phyloP scores from a whole-genome alignment of 2,329 filamentous ascomycete species.

The Alternaria brassicicola region DNA sequence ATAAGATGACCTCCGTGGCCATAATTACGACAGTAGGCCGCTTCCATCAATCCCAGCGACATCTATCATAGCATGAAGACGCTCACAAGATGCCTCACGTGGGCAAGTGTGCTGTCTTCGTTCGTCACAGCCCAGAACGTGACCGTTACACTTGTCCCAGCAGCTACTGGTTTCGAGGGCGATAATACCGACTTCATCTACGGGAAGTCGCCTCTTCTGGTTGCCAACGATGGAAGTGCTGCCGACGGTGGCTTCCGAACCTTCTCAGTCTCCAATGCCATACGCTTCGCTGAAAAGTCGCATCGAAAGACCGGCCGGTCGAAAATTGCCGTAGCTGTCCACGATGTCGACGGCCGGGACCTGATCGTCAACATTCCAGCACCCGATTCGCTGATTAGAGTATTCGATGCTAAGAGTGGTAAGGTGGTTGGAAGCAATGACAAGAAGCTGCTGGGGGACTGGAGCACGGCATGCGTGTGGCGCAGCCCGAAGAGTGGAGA shows the following conservation, averaged over 20 bases:
- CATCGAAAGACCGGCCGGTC: constrained; percentile 37
- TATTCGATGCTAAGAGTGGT: constrained; percentile 30
- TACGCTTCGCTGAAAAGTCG: constrained; percentile 16
- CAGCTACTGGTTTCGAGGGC: constrained; percentile 33
- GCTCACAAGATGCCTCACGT: constrained; percentile 6
- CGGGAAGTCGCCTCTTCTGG: constrained; percentile 22
- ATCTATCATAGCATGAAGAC: neutral
- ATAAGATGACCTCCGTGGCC: constrained; percentile 1
- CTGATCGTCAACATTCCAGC: constrained; percentile 38
- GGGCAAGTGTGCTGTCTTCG: constrained; percentile 6
- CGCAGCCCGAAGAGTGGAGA: constrained; percentile 32
- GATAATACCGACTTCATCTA: constrained; percentile 41
- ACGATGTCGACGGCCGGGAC: constrained; percentile 31
- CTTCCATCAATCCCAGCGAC: neutral
- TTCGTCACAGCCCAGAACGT: constrained; percentile 21
- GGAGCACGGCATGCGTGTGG: constrained; percentile 40
- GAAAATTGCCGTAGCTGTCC: constrained; percentile 33
- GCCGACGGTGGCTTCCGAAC: constrained; percentile 36
- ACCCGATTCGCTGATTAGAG: constrained; percentile 34
- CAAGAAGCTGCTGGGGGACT: constrained; percentile 38
- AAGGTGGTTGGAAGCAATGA: constrained; percentile 23
- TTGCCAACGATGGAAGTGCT: constrained; percentile 39
- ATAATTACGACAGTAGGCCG: neutral
- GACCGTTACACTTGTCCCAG: constrained; percentile 29
- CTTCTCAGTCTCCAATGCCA: constrained; percentile 18